Evolutionary conservation across 345 rosid genomes (phyloP).

Genomic region (Hibiscus trionum): DNA sequence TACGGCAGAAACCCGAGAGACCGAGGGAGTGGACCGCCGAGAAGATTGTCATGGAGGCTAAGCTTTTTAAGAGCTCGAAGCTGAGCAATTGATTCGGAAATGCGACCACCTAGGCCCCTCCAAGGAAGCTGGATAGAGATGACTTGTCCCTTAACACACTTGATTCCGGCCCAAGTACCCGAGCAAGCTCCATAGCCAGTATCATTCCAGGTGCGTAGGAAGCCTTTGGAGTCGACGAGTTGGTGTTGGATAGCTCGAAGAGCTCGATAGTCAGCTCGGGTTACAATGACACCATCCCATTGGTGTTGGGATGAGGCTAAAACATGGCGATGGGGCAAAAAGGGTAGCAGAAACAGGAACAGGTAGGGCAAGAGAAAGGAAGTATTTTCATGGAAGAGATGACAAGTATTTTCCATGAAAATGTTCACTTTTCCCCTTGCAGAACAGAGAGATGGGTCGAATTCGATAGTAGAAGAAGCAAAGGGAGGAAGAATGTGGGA

Average conservation of each 20-base stretch:
- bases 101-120: conserved; percentile 70
- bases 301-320: conserved; percentile 25
- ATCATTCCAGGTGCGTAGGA: conserved; percentile 52
- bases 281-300: conserved; percentile 65
- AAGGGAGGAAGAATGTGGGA: no score
- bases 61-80: conserved; percentile 62
- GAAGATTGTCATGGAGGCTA: conserved; percentile 73
- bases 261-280: conserved; percentile 56
- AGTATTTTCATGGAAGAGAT: background rate
- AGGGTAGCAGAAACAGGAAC: conserved; percentile 24
- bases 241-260: conserved; percentile 66
- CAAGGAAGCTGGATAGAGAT: conserved; percentile 88
- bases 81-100: conserved; percentile 81
- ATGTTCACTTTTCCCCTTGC: background rate
- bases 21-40: conserved; percentile 58
- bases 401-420: conserved; percentile 27
- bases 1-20: conserved; percentile 68
- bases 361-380: conserved; percentile 19
- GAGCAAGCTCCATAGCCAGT: conserved; percentile 61
- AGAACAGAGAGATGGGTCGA: no score
- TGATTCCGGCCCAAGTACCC: conserved; percentile 86
- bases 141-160: conserved; percentile 78
- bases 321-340: conserved; percentile 26
- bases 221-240: conserved; percentile 43
- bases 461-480: no score